These are phyloP conservation scores for Colletotrichum simmondsii DNA, from an alignment of 2,329 filamentous ascomycete genomes.

Conservation along the genomic window DNA sequence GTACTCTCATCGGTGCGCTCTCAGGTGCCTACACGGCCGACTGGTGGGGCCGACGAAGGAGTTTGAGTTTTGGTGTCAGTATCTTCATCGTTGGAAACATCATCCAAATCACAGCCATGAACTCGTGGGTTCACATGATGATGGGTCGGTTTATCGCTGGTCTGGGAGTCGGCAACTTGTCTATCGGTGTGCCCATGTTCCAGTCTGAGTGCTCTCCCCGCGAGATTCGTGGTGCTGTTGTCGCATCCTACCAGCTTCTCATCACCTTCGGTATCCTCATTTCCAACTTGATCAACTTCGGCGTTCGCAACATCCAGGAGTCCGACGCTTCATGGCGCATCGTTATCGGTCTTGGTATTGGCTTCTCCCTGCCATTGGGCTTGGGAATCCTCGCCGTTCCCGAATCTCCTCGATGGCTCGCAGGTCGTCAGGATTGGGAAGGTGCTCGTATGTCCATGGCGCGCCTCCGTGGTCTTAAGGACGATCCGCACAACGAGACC, in stretches of 20 bases:
- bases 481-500: conserved; percentile 54
- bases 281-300: conserved; percentile 66
- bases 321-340: conserved; percentile 68
- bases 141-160: conserved; percentile 75
- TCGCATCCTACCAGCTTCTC: conserved; percentile 79
- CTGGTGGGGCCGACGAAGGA: conserved; percentile 66
- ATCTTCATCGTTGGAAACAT: conserved; percentile 74
- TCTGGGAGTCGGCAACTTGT: conserved; percentile 74
- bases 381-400: conserved; percentile 64
- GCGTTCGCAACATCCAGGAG: conserved; percentile 54
- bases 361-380: conserved; percentile 63
- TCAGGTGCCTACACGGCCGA: conserved; percentile 66
- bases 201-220: conserved; percentile 72
- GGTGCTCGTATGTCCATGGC: conserved; percentile 62
- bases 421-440: conserved; percentile 57
- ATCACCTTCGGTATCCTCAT: conserved; percentile 77
- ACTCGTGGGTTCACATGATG: conserved; percentile 73
- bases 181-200: conserved; percentile 74
- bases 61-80: conserved; percentile 62
- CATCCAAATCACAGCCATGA: conserved; percentile 70
- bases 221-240: conserved; percentile 71
- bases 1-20: conserved; percentile 65
- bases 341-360: conserved; percentile 66
- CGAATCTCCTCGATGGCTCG: conserved; percentile 68
- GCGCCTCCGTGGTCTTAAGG: conserved; percentile 61